Evolutionary conservation across 2,329 filamentous ascomycete genomes (phyloP).

Genomic region (Monilinia polystroma): DNA sequence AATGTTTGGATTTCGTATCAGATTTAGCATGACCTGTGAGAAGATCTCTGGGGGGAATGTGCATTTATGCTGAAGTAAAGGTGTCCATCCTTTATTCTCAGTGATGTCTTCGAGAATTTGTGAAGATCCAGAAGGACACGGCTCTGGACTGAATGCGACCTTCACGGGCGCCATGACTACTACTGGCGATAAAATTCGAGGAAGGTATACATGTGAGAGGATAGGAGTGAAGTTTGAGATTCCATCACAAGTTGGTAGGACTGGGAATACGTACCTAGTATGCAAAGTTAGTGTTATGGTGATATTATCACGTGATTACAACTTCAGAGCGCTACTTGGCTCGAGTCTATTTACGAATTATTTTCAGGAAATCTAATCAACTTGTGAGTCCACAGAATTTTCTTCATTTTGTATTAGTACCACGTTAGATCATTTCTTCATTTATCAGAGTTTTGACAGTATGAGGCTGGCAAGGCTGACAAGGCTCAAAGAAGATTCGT

Average conservation of each 20-base stretch:
- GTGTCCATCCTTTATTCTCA: slow-evolving; percentile 48
- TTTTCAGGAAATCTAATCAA: too few species aligned
- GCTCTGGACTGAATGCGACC: slow-evolving; percentile 26
- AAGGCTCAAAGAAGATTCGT: not conserved
- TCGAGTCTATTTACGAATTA: too few species aligned
- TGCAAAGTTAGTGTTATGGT: too few species aligned
- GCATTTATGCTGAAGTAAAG: slow-evolving; percentile 56
- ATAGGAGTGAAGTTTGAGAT: too few species aligned
- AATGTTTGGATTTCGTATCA: slow-evolving; percentile 76
- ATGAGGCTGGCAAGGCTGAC: slow-evolving; percentile 15
- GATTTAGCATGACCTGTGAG: slow-evolving; percentile 66
- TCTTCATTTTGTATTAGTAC: too few species aligned
- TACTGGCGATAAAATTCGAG: slow-evolving; percentile 19
- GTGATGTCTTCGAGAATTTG: slow-evolving; percentile 42
- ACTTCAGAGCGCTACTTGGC: too few species aligned
- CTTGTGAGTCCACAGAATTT: too few species aligned
- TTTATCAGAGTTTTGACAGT: not conserved
- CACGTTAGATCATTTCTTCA: too few species aligned
- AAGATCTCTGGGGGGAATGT: slow-evolving; percentile 65
- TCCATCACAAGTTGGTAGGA: too few species aligned
- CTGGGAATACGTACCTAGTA: too few species aligned
- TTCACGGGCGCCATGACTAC: slow-evolving; percentile 8
- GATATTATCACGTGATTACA: too few species aligned
- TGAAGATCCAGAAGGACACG: slow-evolving; percentile 39
- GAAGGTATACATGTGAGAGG: not conserved